phyloP scores from a whole-genome alignment of 164 flowering plant genomes.

The Pachysandra terminalis region DNA sequence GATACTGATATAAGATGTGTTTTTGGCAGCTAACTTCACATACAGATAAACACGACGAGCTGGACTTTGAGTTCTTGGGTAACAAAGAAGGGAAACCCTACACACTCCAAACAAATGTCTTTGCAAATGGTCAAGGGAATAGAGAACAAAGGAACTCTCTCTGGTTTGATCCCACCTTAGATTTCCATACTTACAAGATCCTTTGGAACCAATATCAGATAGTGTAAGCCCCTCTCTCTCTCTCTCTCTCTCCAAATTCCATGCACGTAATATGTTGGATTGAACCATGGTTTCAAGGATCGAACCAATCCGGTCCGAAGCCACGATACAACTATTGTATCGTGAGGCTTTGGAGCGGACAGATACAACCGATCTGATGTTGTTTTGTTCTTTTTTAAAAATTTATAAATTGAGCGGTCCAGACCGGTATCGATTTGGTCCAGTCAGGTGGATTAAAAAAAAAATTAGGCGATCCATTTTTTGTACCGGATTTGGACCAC shows the following conservation, averaged over 20 bases:
- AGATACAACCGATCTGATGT: no score
- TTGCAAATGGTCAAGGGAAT: conserved; percentile 42
- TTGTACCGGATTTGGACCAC: no score
- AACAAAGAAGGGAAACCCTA: conserved; percentile 46
- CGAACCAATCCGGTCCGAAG: no score
- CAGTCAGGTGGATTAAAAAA: no score
- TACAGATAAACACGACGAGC: conserved; percentile 43
- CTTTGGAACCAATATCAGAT: conserved; percentile 71
- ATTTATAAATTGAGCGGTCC: no score
- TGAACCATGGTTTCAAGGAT: no score
- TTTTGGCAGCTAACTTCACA: conserved; percentile 41
- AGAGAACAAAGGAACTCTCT: conserved; percentile 55
- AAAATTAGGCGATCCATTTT: no score
- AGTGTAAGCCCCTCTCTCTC: conserved; percentile 36
- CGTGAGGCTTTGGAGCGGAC: no score
- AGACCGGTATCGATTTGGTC: no score
- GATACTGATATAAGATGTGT: neutral
- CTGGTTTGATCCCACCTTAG: conserved; percentile 68
- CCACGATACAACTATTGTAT: no score
- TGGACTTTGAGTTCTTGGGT: conserved; percentile 86
- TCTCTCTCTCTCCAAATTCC: neutral
- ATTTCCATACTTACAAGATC: conserved; percentile 50
- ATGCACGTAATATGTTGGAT: no score
- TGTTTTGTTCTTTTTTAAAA: no score
- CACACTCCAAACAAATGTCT: conserved; percentile 64